phyloP scores from a whole-genome alignment of 768 basidiomycete genomes.

The Suillus spraguei region DNA sequence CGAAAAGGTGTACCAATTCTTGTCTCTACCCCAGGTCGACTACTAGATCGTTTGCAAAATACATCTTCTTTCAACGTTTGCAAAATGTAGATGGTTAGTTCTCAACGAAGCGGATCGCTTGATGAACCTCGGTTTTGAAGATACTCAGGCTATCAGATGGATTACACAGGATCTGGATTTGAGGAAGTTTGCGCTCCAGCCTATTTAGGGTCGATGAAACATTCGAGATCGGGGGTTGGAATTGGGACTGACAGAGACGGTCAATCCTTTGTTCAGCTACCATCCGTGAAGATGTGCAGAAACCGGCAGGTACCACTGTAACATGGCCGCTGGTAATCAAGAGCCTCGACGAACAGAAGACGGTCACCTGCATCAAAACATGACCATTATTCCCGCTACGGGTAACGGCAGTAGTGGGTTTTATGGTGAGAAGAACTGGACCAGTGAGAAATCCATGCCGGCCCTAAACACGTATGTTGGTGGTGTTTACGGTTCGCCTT shows the following conservation, averaged over 20 bases:
- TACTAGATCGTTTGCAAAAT: constrained; percentile 96
- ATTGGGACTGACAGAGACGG: constrained; percentile 75
- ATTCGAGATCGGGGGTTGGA: constrained; percentile 81
- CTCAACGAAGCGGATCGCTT: constrained; percentile 96
- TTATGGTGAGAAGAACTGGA: no score
- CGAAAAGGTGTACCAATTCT: constrained; percentile 95
- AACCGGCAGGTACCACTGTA: constrained; percentile 83
- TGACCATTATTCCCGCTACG: neutral
- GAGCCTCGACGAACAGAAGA: constrained; percentile 55
- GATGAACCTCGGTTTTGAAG: constrained; percentile 98
- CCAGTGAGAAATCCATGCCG: no score
- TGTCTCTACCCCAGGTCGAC: constrained; percentile 92
- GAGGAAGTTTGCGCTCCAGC: constrained; percentile 69
- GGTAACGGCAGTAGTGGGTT: no score
- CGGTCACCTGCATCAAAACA: constrained; percentile 21
- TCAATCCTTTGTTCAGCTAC: constrained; percentile 97
- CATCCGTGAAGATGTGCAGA: constrained; percentile 92
- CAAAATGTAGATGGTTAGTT: constrained; percentile 94
- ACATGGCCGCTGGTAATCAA: constrained; percentile 83
- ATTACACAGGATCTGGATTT: constrained; percentile 89
- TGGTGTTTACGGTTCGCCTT: no score
- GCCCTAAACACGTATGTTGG: no score
- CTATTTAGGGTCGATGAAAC: constrained; percentile 66
- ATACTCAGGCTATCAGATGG: constrained; percentile 73
- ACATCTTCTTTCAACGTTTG: constrained; percentile 89